A percentile compares a stretch with the other conserved stretches of the same genome.
phyloP scores from a whole-genome alignment of 2,329 filamentous ascomycete species.

The Harringtonia aguacate region DNA sequence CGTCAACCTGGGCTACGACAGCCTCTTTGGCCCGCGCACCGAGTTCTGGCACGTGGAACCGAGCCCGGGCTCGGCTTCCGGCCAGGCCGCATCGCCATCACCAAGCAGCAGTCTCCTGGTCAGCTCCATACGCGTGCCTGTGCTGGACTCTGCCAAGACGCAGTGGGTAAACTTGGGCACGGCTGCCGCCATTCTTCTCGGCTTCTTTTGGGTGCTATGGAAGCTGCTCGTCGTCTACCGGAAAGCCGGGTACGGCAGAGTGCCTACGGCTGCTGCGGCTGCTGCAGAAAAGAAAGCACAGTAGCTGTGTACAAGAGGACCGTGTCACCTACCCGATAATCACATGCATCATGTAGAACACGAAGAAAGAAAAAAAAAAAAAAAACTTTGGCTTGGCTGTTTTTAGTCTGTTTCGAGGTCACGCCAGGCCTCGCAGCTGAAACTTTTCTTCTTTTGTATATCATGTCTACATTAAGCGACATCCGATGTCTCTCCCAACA shows the following conservation, averaged over 20 bases:
- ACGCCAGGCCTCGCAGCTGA: no score
- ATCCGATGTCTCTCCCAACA: no score
- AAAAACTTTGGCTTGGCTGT: neutral
- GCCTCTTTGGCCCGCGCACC: conserved; percentile 63
- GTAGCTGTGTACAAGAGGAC: no score
- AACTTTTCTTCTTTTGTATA: no score
- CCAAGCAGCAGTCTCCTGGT: conserved; percentile 34
- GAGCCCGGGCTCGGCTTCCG: conserved; percentile 15
- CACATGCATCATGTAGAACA: no score
- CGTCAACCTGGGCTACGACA: conserved; percentile 75
- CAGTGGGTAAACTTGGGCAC: conserved; percentile 45
- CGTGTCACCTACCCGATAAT: no score
- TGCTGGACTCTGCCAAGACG: conserved; percentile 44
- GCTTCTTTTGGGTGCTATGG: conserved; percentile 61
- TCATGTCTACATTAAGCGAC: no score
- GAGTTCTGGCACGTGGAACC: conserved; percentile 73
- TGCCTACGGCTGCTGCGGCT: conserved; percentile 10
- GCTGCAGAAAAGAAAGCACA: conserved; percentile 13
- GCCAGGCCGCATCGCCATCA: neutral
- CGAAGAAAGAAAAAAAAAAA: no score
- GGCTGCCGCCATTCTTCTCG: conserved; percentile 44
- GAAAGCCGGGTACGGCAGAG: conserved; percentile 20
- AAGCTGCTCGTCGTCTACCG: conserved; percentile 35
- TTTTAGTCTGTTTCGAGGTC: no score
- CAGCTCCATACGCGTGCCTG: conserved; percentile 51